These are phyloP conservation scores for Laguncularia racemosa DNA, from an alignment of 345 rosid species.

Conservation along the genomic window DNA sequence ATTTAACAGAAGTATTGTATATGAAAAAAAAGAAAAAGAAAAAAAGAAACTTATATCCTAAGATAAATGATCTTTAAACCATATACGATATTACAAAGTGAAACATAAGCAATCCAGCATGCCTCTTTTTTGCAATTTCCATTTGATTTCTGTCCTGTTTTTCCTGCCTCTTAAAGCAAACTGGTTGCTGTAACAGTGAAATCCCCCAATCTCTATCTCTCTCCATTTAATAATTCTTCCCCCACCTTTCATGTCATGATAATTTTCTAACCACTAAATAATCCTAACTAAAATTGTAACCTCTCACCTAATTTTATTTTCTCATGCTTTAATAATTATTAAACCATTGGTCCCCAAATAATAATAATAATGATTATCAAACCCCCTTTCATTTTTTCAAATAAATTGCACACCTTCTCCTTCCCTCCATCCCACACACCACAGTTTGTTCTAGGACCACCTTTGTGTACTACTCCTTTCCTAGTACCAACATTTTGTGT, in stretches of 20 bases:
- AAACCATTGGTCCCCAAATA: too few relatives aligned
- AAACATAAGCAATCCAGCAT: constrained; percentile 27
- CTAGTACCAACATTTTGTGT: not conserved
- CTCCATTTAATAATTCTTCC: constrained; percentile 7
- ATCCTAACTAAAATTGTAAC: constrained; percentile 11
- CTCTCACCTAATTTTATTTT: constrained; percentile 17
- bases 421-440: not conserved
- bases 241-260: constrained; percentile 7
- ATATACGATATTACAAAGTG: constrained; percentile 6
- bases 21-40: not conserved
- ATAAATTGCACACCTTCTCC: constrained; percentile 9
- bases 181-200: constrained; percentile 29
- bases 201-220: constrained; percentile 1
- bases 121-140: constrained; percentile 17
- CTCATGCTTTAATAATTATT: constrained; percentile 11
- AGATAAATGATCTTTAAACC: constrained; percentile 6
- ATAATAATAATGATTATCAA: too few relatives aligned
- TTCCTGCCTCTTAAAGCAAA: constrained; percentile 45
- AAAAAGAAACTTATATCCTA: constrained; percentile 3
- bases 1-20: not conserved
- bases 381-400: not conserved
- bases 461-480: not conserved
- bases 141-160: constrained; percentile 22
- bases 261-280: constrained; percentile 15
- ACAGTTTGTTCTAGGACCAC: not conserved